Percentiles rank a stretch among this genome's conserved stretches.
Evolutionary conservation across 805 yeast genomes (phyloP).

Genomic region (Yarrowia porcina): DNA sequence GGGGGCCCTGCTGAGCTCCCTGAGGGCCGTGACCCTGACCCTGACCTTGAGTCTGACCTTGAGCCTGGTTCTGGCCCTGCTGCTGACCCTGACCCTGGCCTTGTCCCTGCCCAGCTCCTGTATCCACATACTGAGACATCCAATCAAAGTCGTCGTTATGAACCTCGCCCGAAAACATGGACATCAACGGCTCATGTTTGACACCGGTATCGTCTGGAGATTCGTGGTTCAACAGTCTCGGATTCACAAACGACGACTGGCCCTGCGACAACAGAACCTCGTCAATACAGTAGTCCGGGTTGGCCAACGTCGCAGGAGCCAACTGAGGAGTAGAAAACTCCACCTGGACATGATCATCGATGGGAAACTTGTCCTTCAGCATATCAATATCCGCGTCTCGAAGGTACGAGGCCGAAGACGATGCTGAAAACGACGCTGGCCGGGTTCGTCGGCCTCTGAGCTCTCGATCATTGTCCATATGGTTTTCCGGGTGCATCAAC

Average conservation of each 20-base stretch:
- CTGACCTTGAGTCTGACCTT: neutral
- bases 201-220: neutral
- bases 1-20: too few relatives aligned
- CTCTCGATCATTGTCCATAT: constrained; percentile 19
- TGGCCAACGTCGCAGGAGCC: constrained; percentile 46
- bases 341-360: constrained; percentile 58
- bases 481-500: constrained; percentile 22
- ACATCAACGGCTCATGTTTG: constrained; percentile 14
- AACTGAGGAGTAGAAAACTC: constrained; percentile 81
- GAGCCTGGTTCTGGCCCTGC: neutral
- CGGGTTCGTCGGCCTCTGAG: constrained; percentile 27
- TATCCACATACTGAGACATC: constrained; percentile 13
- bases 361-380: constrained; percentile 29
- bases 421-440: constrained; percentile 58
- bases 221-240: constrained; percentile 12
- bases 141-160: constrained; percentile 14
- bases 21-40: neutral
- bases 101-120: neutral
- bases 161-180: neutral
- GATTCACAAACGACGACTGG: constrained; percentile 17
- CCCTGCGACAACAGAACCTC: constrained; percentile 23
- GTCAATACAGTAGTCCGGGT: constrained; percentile 20
- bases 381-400: constrained; percentile 44
- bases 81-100: neutral
- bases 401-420: constrained; percentile 57